These are phyloP conservation scores for Monosporascus cannonballus DNA, from an alignment of 2,329 filamentous ascomycete genomes.

Conservation along the genomic window DNA sequence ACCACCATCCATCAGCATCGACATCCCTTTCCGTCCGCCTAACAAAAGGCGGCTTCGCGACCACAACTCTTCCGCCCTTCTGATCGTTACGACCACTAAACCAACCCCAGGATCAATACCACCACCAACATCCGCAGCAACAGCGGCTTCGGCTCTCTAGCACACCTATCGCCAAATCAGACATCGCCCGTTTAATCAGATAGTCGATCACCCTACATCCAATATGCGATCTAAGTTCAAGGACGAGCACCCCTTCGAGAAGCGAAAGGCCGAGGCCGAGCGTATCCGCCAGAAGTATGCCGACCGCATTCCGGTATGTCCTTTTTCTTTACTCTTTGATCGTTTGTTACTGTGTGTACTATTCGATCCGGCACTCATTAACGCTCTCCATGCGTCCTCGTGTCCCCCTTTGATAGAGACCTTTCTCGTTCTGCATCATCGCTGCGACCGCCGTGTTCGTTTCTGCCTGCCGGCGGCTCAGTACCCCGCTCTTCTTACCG, in stretches of 20 bases:
- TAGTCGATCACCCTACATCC: constrained; percentile 24
- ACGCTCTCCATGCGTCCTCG: background rate
- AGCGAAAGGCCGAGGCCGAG: constrained; percentile 99
- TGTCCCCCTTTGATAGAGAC: background rate
- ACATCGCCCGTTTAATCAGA: too few species aligned
- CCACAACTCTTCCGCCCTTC: too few species aligned
- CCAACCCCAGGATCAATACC: too few species aligned
- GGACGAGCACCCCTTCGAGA: constrained; percentile 99
- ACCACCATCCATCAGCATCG: background rate
- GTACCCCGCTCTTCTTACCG: background rate
- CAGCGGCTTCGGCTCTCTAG: background rate
- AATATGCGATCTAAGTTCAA: constrained; percentile 99
- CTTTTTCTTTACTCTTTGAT: background rate
- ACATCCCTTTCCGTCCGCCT: too few species aligned
- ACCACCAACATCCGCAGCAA: too few species aligned
- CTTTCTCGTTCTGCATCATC: background rate
- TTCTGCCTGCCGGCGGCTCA: background rate
- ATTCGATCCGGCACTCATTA: background rate
- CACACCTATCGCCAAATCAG: background rate
- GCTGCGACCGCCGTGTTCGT: background rate
- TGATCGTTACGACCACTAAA: too few species aligned
- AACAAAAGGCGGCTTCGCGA: too few species aligned
- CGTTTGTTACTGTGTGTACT: background rate
- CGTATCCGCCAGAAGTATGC: constrained; percentile 98
- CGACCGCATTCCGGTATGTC: constrained; percentile 91